phyloP scores from a whole-genome alignment of 805 yeast species.

The Candida awuae region DNA sequence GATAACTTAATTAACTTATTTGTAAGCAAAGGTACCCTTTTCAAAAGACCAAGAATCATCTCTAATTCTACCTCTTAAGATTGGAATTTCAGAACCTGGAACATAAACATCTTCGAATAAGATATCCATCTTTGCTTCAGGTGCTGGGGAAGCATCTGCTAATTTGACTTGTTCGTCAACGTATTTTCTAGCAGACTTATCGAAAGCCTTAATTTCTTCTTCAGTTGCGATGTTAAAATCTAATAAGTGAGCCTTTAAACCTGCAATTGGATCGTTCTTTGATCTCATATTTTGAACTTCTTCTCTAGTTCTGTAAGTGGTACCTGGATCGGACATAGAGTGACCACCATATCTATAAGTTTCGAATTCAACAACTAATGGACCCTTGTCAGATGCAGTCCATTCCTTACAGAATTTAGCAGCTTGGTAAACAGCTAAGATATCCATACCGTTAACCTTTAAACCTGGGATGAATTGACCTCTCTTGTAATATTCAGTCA shows the following conservation, averaged over 20 bases:
- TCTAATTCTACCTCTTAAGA: conserved; percentile 92
- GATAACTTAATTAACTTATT: conserved; percentile 15
- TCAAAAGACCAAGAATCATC: conserved; percentile 76
- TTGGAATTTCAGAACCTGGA: conserved; percentile 87
- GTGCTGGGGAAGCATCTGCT: conserved; percentile 91
- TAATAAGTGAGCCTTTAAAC: conserved; percentile 78
- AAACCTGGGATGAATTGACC: conserved; percentile 99
- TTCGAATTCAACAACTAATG: conserved; percentile 91
- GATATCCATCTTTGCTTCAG: conserved; percentile 91
- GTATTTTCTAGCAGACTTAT: conserved; percentile 91
- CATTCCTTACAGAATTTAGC: conserved; percentile 96
- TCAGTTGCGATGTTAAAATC: conserved; percentile 84
- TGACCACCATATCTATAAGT: conserved; percentile 99
- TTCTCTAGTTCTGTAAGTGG: conserved; percentile 99
- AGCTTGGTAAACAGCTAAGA: conserved; percentile 89
- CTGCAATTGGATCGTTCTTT: conserved; percentile 95
- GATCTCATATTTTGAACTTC: conserved; percentile 99
- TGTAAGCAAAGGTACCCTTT: conserved; percentile 33
- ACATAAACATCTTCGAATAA: conserved; percentile 95
- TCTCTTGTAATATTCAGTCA: conserved; percentile 96
- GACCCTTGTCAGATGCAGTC: conserved; percentile 90
- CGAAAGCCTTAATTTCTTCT: conserved; percentile 89
- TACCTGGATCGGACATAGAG: conserved; percentile 99
- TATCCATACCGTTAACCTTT: conserved; percentile 98
- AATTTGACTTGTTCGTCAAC: conserved; percentile 91